These are phyloP conservation scores for Lactarius sp. DNA, from an alignment of 768 basidiomycete genomes.

Conservation along the genomic window DNA sequence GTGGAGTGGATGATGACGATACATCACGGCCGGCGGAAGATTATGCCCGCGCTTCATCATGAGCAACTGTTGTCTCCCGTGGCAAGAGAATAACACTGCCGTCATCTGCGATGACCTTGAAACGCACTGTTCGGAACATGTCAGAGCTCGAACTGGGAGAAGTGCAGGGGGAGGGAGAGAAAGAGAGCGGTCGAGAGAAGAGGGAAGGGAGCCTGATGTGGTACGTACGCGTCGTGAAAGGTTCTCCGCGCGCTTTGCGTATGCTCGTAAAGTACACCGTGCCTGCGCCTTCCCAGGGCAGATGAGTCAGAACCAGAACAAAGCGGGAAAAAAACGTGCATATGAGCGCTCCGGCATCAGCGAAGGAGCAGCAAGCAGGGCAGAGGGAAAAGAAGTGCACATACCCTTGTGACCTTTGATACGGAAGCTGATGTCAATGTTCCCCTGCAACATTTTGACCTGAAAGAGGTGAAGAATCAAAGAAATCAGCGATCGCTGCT, in stretches of 20 bases:
- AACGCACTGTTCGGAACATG: slow-evolving; percentile 9
- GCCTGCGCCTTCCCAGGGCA: slow-evolving; percentile 47
- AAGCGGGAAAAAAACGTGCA: not conserved
- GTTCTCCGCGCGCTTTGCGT: slow-evolving; percentile 32
- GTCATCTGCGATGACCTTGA: slow-evolving; percentile 18
- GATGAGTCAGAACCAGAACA: not conserved
- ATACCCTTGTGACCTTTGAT: slow-evolving; percentile 66
- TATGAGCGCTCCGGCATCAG: not conserved
- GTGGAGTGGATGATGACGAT: not conserved
- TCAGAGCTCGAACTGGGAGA: not conserved
- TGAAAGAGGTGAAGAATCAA: slow-evolving; percentile 27
- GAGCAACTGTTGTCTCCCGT: not conserved
- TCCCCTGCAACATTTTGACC: slow-evolving; percentile 72
- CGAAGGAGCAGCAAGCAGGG: not conserved
- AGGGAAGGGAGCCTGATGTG: not conserved
- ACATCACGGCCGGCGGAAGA: not conserved
- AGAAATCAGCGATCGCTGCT: not conserved
- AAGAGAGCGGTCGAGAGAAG: not conserved
- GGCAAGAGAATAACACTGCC: slow-evolving; percentile 15
- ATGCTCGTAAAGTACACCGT: slow-evolving; percentile 84
- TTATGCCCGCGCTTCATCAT: not conserved
- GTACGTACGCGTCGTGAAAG: slow-evolving; percentile 37
- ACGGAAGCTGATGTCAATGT: slow-evolving; percentile 73
- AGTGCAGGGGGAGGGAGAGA: not conserved
- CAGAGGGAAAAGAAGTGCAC: slow-evolving; percentile 13